Percentiles rank a stretch among this genome's conserved stretches.
phyloP scores from a whole-genome alignment of 192 early-diverging fungal genomes.

The Mortierella alpina region DNA sequence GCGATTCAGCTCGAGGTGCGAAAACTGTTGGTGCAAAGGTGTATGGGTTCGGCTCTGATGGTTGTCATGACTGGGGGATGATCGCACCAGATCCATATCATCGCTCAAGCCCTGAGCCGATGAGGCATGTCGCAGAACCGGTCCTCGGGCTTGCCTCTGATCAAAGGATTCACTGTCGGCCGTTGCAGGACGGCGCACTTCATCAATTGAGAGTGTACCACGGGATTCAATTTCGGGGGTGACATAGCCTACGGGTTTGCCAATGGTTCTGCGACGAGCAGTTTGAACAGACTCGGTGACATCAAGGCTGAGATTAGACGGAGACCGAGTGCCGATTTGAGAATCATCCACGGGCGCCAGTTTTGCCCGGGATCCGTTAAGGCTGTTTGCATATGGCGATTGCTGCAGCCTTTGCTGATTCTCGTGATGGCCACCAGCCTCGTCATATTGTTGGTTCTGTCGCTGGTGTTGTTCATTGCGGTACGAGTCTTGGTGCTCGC shows the following conservation, averaged over 20 bases:
- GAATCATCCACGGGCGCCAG: conserved; percentile 8
- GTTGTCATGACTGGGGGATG: no score
- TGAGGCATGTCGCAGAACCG: background rate
- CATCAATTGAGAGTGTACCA: background rate
- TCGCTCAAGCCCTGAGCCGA: background rate
- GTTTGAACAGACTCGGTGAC: conserved; percentile 23
- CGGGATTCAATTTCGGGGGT: conserved; percentile 20
- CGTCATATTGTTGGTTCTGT: conserved; percentile 8
- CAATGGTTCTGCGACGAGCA: conserved; percentile 39
- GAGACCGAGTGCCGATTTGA: background rate
- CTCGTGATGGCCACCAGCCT: background rate
- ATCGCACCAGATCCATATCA: no score
- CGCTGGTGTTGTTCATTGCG: background rate
- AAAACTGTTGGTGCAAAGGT: conserved; percentile 14
- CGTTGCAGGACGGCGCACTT: conserved; percentile 5
- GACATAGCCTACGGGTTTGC: conserved; percentile 37
- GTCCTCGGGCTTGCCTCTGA: background rate
- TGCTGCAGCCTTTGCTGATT: background rate
- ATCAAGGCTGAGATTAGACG: conserved; percentile 15
- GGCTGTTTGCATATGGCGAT: background rate
- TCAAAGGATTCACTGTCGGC: background rate
- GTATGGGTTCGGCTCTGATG: conserved; percentile 1
- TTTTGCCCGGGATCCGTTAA: conserved; percentile 2
- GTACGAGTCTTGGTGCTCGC: background rate
- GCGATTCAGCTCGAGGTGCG: conserved; percentile 23